phyloP scores from a whole-genome alignment of 805 yeast genomes.

The Candida orba region DNA sequence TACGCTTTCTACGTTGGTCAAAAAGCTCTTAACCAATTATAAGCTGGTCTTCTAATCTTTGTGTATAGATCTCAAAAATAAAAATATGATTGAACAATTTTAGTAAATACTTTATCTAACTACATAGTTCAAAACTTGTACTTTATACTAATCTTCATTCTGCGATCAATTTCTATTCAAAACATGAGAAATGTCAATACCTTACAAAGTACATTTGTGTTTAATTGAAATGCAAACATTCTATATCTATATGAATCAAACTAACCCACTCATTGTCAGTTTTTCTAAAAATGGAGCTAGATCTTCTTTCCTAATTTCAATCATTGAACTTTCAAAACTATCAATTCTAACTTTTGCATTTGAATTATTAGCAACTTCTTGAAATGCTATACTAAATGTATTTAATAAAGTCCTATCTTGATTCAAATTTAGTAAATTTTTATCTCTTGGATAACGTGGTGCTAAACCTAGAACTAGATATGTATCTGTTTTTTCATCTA shows the following conservation, averaged over 20 bases:
- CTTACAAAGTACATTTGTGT: too few species aligned
- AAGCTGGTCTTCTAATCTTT: constrained; percentile 1
- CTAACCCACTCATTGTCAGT: constrained; percentile 65
- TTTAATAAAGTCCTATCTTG: constrained; percentile 49
- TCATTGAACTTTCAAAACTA: constrained; percentile 90
- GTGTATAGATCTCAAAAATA: too few species aligned
- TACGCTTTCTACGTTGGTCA: constrained; percentile 23
- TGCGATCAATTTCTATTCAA: not conserved
- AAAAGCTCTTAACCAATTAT: constrained; percentile 14
- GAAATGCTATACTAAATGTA: constrained; percentile 87
- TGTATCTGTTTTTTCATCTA: constrained; percentile 65
- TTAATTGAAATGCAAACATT: not conserved
- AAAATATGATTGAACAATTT: too few species aligned
- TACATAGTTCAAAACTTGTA: too few species aligned
- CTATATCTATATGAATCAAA: constrained; percentile 17
- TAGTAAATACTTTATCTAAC: too few species aligned
- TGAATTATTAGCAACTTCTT: constrained; percentile 73
- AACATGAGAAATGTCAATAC: too few species aligned
- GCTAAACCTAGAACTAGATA: constrained; percentile 87
- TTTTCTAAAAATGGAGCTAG: constrained; percentile 80
- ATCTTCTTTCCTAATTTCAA: constrained; percentile 85
- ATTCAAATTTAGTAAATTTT: constrained; percentile 25
- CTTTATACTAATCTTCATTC: too few species aligned
- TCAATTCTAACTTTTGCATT: constrained; percentile 89
- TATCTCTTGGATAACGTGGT: constrained; percentile 61